Evolutionary conservation across 805 yeast genomes (phyloP).

Genomic region (Lachancea waltii): DNA sequence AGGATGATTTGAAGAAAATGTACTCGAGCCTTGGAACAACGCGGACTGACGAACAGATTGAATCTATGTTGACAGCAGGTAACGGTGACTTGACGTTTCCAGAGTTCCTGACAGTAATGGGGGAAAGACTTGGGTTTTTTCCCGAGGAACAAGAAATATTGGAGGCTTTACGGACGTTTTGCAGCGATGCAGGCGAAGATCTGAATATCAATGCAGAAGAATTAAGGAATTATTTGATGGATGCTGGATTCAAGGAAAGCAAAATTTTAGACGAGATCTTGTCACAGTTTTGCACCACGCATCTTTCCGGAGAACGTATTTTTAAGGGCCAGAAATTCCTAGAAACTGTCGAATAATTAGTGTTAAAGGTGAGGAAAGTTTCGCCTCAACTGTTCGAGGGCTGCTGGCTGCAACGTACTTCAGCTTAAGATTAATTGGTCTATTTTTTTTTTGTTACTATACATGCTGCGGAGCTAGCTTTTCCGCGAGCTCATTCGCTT

Average conservation of each 20-base stretch:
- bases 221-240: slow-evolving; percentile 45
- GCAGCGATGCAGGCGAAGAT: slow-evolving; percentile 28
- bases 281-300: slow-evolving; percentile 48
- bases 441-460: slow-evolving; percentile 2
- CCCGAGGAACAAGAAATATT: slow-evolving; percentile 46
- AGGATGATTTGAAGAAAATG: slow-evolving; percentile 48
- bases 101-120: slow-evolving; percentile 57
- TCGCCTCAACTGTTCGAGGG: too few species aligned
- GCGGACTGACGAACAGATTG: slow-evolving; percentile 37
- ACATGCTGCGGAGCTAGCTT: slow-evolving; percentile 1
- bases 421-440: not conserved
- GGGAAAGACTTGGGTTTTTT: slow-evolving; percentile 45
- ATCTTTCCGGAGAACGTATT: slow-evolving; percentile 48
- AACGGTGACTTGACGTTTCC: slow-evolving; percentile 48
- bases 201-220: slow-evolving; percentile 43
- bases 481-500: slow-evolving; percentile 10
- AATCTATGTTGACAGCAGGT: slow-evolving; percentile 41
- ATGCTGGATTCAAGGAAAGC: slow-evolving; percentile 34
- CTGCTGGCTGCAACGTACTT: not conserved
- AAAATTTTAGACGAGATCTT: slow-evolving; percentile 46
- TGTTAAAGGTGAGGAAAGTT: not conserved
- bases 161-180: slow-evolving; percentile 54
- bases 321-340: slow-evolving; percentile 63
- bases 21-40: slow-evolving; percentile 48
- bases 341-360: slow-evolving; percentile 36